These are phyloP conservation scores for Mallotus nudiflorus DNA, from an alignment of 345 rosid genomes.

Conservation along the genomic window DNA sequence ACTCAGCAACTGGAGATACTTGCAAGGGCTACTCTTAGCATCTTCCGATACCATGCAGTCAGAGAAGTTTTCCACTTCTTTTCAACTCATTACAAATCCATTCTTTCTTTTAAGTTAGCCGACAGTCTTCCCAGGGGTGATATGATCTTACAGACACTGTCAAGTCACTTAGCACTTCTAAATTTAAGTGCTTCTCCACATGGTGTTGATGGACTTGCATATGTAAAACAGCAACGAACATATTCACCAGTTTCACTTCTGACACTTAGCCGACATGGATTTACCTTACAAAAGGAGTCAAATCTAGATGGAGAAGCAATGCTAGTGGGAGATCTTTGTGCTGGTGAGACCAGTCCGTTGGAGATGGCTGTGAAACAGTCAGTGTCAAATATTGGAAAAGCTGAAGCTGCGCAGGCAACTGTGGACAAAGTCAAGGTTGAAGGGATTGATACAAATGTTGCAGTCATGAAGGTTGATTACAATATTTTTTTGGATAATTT, in stretches of 20 bases:
- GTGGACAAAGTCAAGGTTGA: slow-evolving; percentile 95
- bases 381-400: slow-evolving; percentile 63
- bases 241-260: slow-evolving; percentile 61
- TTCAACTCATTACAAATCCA: slow-evolving; percentile 75
- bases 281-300: slow-evolving; percentile 45
- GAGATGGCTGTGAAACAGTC: slow-evolving; percentile 78
- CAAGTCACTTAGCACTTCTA: slow-evolving; percentile 56
- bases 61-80: slow-evolving; percentile 77
- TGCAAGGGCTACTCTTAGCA: slow-evolving; percentile 73
- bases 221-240: slow-evolving; percentile 45
- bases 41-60: slow-evolving; percentile 69
- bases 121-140: slow-evolving; percentile 96
- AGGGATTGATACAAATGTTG: slow-evolving; percentile 87
- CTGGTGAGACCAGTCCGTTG: slow-evolving; percentile 81
- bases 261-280: slow-evolving; percentile 65
- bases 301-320: slow-evolving; percentile 44
- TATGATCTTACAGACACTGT: slow-evolving; percentile 66
- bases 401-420: slow-evolving; percentile 93
- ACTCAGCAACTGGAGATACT: slow-evolving; percentile 67
- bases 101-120: slow-evolving; percentile 81
- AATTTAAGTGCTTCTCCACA: slow-evolving; percentile 32
- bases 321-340: slow-evolving; percentile 60
- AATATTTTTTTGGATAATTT: slow-evolving; percentile 3
- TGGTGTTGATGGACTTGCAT: slow-evolving; percentile 37
- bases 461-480: slow-evolving; percentile 69